Base-by-base conservation (phyloP, 2,329 filamentous ascomycete species). In the Huntiella omanensis region DNA sequence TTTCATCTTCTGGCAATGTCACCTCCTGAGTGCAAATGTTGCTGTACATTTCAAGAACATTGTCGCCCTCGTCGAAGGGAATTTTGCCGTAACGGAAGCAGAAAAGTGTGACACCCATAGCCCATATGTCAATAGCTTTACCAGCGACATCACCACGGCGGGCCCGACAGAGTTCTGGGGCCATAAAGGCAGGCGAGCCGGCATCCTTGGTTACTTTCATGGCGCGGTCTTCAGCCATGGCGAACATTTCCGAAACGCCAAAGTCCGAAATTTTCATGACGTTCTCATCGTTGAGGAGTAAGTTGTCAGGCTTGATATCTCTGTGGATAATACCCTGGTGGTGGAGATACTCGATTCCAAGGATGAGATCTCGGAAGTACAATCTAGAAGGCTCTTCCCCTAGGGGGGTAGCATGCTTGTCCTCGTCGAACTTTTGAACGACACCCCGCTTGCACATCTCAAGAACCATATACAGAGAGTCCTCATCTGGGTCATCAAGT, bases 381-480 rank as follows among this genome's bases (percentile, higher is more conserved):
- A 75, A 80, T 43, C 91, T 76, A 57, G 87, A 95, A 45, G 71
- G 70, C 55, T 95, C 85, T 51, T 82, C 75, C 22, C 75, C 70
- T 59, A 95, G 95, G 0, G 91, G 87, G 51, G 81, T 75, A 13
- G 85, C 83, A 48, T 72, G 69, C 55, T 93, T 80, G 49, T 83
- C 81, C n/a, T 96, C 65, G 3, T 84, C 85, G 47, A 98, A 84
- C 56, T 87, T 88, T 87, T 96, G 96, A 44, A 95, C 75, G 16
- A 95, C 88, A 1, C 91, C 91, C 60, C 95, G 95, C 58, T 93
- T 91, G 66, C 91, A 98, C 84, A 95, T 93, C 60, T 98, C 91
- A 60, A 98, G 72, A 16, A 98, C 91, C 84, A 98, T 96, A 64
- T 95, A 98, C 10, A 98, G 65, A 3, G 87, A 94, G 60, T 98